phyloP scores from a whole-genome alignment of 129 eudicot species.

The Flaveria linearis region DNA sequence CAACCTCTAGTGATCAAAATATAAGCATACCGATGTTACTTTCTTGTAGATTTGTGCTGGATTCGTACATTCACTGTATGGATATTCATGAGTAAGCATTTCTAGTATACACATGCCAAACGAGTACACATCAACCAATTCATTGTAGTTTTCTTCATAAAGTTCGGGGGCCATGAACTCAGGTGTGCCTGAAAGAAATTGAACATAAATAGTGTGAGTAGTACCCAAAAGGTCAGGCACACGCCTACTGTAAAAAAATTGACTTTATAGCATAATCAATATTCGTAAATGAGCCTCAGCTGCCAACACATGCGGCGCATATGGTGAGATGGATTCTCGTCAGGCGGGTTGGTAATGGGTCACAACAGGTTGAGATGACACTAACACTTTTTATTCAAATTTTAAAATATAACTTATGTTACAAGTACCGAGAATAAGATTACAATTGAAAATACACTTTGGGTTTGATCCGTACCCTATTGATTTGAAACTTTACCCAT shows the following conservation, averaged over 20 bases:
- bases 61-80: conserved; percentile 83
- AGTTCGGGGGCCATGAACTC: conserved; percentile 97
- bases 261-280: not conserved
- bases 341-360: not conserved
- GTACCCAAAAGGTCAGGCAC: not conserved
- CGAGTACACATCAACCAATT: conserved; percentile 82
- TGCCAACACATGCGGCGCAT: not conserved
- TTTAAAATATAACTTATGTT: not conserved
- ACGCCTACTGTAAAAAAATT: not conserved
- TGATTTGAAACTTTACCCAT: not conserved
- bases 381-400: not conserved
- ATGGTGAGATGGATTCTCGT: not conserved
- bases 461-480: not conserved
- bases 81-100: conserved; percentile 82
- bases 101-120: conserved; percentile 88
- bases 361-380: not conserved
- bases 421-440: not conserved
- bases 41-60: conserved; percentile 92
- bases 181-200: conserved; percentile 59
- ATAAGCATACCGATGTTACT: conserved; percentile 67
- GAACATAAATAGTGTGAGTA: not conserved
- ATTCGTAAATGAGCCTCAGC: not conserved
- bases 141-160: conserved; percentile 81
- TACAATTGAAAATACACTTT: not conserved
- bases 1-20: not conserved